Evolutionary conservation across 2,329 filamentous ascomycete genomes (phyloP).

Genomic region (Ophiostoma montium): DNA sequence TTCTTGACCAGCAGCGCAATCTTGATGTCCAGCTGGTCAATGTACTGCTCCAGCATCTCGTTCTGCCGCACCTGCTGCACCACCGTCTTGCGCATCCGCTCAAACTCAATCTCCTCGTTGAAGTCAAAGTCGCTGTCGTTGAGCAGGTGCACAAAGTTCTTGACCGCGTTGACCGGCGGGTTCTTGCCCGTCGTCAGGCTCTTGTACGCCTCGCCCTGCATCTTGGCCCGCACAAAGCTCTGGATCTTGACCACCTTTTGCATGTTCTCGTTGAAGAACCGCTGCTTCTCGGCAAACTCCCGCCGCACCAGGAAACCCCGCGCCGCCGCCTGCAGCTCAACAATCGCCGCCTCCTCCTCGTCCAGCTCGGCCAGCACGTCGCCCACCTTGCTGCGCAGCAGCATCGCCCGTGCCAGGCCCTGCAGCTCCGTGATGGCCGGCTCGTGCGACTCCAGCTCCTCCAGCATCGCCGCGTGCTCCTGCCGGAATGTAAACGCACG

Average conservation of each 20-base stretch:
- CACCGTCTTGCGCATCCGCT: slow-evolving; percentile 85
- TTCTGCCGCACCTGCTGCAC: slow-evolving; percentile 96
- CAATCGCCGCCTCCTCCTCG: slow-evolving; percentile 63
- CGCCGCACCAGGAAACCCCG: slow-evolving; percentile 61
- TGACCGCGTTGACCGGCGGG: slow-evolving; percentile 88
- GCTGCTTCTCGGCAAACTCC: slow-evolving; percentile 70
- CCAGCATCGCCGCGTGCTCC: slow-evolving; percentile 46
- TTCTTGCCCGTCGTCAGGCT: slow-evolving; percentile 93
- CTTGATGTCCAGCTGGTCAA: slow-evolving; percentile 97
- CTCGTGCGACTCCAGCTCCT: slow-evolving; percentile 55
- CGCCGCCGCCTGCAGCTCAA: slow-evolving; percentile 59
- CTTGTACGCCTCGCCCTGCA: slow-evolving; percentile 97
- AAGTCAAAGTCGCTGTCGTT: slow-evolving; percentile 99
- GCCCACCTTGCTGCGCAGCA: slow-evolving; percentile 61
- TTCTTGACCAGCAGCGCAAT: slow-evolving; percentile 97
- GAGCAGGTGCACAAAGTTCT: slow-evolving; percentile 93
- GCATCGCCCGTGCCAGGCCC: slow-evolving; percentile 61
- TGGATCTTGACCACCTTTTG: slow-evolving; percentile 98
- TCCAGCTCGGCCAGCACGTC: slow-evolving; percentile 64
- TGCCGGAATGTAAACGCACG: slow-evolving; percentile 53
- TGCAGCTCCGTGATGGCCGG: slow-evolving; percentile 58
- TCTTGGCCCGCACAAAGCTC: slow-evolving; percentile 85
- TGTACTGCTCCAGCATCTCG: slow-evolving; percentile 93
- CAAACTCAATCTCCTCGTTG: slow-evolving; percentile 95
- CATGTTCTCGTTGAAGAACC: slow-evolving; percentile 93